Base-by-base conservation (phyloP, 164 flowering plant genomes). In the Vitis amurensis region DNA sequence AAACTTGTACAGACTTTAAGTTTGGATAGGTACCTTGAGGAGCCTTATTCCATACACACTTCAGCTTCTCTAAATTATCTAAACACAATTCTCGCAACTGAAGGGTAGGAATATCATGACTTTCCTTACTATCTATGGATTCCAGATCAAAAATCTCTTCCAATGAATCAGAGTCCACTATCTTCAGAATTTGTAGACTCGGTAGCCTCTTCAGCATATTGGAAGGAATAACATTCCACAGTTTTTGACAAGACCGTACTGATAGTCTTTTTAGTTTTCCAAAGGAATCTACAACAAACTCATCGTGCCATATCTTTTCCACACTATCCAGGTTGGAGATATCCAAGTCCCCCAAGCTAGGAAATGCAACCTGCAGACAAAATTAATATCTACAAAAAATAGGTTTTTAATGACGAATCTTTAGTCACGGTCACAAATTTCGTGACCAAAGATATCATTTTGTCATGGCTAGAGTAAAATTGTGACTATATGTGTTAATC, bases 281-380 rank as follows among this genome's bases (percentile, higher is more conserved):
- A 52, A 74, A 74, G 17, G 73, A 69, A 30, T 44, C 31, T 16
- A 1, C 4, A 47, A 47, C 11, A 29, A 66, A 5, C 51, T 70
- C 47, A 17, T 29, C 10, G 27, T 19, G 23, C 77, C 77, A 70
- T 55, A 74, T 29, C 48, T 1, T 50, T 47, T 64, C 55, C 61
- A 69, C 37, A 14, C 29, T 47, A 17, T 68, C 60, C 76, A 73
- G 37, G 15, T 23, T 6, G 1, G 55, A 49, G 47, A 65, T 48
- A 1, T 1, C 8, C 11, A 70, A 5, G 1, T 9, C 2, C 64
- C 59, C 60, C 51, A 69, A 61, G 27, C 19, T 55, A 23, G 77
- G 73, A 30, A 69, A 65, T 30, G 5, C 61, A 48, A 66, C 73
- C 70, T 74, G 64, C 47, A 51, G 9, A 66, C 2, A 7, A 19